Conservation (phyloP, 2,329 filamentous ascomycete genomes). For the Ophiostoma quercus region DNA sequence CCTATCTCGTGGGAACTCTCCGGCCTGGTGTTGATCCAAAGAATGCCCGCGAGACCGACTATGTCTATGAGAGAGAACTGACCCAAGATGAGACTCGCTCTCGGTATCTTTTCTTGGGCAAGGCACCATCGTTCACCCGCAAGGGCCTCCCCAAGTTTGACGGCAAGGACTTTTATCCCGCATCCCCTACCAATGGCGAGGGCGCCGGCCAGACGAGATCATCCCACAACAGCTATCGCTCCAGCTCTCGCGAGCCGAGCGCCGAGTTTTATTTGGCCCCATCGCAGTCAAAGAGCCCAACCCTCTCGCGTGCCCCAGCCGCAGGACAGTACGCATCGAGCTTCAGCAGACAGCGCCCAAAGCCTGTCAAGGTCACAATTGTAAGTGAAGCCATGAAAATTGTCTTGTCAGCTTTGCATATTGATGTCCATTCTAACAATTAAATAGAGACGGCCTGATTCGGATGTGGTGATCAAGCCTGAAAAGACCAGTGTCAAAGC, state of each 20-base stretch:
- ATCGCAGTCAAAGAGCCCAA: neutral
- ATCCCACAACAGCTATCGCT: neutral
- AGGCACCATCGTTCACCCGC: slow-evolving; percentile 46
- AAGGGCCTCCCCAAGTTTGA: slow-evolving; percentile 58
- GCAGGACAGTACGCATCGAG: slow-evolving; percentile 6
- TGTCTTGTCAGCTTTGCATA: neutral
- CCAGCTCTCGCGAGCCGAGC: neutral
- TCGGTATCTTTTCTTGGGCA: slow-evolving; percentile 57
- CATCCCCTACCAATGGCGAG: slow-evolving; percentile 40
- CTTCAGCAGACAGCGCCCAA: slow-evolving; percentile 18
- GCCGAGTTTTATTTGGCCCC: neutral
- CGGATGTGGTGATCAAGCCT: neutral
- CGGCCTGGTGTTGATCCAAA: slow-evolving; percentile 42
- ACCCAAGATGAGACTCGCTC: slow-evolving; percentile 56
- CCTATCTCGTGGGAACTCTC: slow-evolving; percentile 53
- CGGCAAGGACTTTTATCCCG: slow-evolving; percentile 58
- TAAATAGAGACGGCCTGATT: slow-evolving; percentile 19
- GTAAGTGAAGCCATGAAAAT: slow-evolving; percentile 17
- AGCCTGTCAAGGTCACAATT: slow-evolving; percentile 26
- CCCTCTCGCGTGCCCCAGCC: neutral
- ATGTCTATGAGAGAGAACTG: slow-evolving; percentile 52
- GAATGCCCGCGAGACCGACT: slow-evolving; percentile 43
- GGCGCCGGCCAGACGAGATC: neutral
- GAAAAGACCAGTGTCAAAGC: neutral
- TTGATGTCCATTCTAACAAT: neutral